Evolutionary conservation across 768 basidiomycete species (phyloP).

Genomic region (Kondoa malvinella): DNA sequence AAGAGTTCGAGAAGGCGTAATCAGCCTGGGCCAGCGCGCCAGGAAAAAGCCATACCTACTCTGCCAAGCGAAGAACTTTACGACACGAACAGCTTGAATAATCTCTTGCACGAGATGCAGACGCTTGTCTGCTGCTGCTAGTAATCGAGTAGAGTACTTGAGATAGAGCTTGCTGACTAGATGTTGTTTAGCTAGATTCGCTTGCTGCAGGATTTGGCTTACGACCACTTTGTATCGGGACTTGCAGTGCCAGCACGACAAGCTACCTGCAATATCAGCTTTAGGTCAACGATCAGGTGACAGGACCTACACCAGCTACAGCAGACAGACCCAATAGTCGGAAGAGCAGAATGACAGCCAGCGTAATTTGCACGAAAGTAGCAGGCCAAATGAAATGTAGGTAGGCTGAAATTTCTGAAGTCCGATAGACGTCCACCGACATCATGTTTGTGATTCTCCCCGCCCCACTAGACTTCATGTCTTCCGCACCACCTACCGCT

Average conservation of each 20-base stretch:
- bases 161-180: slow-evolving; percentile 21
- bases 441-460: slow-evolving; percentile 29
- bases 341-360: slow-evolving; percentile 19
- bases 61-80: slow-evolving; percentile 34
- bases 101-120: slow-evolving; percentile 35
- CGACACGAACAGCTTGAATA: slow-evolving; percentile 33
- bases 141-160: slow-evolving; percentile 27
- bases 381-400: slow-evolving; percentile 1
- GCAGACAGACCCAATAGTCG: slow-evolving; percentile 24
- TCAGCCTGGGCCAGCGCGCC: not conserved
- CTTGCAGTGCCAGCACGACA: slow-evolving; percentile 20
- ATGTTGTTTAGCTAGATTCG: not conserved
- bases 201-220: not conserved
- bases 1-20: not conserved
- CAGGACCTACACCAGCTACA: slow-evolving; percentile 25
- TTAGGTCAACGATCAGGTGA: too few species aligned
- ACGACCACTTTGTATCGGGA: slow-evolving; percentile 20
- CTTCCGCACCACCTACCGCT: slow-evolving; percentile 22
- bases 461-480: slow-evolving; percentile 14
- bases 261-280: too few species aligned
- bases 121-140: slow-evolving; percentile 34
- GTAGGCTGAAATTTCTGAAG: slow-evolving; percentile 3
- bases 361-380: slow-evolving; percentile 15
- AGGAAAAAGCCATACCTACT: slow-evolving; percentile 27
- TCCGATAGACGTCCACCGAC: slow-evolving; percentile 12